A percentile compares a stretch with the other conserved stretches of the same genome.
phyloP scores from a whole-genome alignment of 2,329 filamentous ascomycete species.

The Claviceps sp. region DNA sequence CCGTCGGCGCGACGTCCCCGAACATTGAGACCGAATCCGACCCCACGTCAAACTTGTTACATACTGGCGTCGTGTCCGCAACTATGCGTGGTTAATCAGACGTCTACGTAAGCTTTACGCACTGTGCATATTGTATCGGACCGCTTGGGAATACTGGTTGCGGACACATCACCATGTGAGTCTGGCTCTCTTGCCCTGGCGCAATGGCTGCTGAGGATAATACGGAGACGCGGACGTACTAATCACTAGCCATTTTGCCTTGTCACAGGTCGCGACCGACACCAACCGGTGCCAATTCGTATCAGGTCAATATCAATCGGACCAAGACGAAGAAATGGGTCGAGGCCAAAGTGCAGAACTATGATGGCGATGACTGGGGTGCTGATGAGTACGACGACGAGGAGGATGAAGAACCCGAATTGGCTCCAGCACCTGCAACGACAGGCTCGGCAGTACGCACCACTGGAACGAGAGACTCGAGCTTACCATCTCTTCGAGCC shows the following conservation, averaged over 20 bases:
- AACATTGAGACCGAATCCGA: neutral
- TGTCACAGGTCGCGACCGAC: constrained; percentile 17
- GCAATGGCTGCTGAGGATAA: neutral
- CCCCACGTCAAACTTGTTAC: neutral
- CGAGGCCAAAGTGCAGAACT: constrained; percentile 71
- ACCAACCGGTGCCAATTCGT: constrained; percentile 28
- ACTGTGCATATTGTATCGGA: constrained; percentile 13
- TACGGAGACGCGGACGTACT: neutral
- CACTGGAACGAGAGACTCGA: constrained; percentile 1
- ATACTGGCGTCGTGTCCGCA: neutral
- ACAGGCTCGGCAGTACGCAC: neutral
- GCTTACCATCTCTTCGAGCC: constrained; percentile 6
- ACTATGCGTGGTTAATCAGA: constrained; percentile 4
- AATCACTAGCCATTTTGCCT: constrained; percentile 5
- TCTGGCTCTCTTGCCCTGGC: neutral
- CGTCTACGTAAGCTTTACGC: neutral
- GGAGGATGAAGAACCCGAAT: constrained; percentile 40
- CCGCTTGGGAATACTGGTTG: constrained; percentile 16
- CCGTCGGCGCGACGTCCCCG: neutral
- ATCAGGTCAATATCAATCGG: constrained; percentile 77
- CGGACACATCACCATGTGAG: constrained; percentile 16
- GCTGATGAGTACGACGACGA: constrained; percentile 63
- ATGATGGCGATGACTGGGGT: constrained; percentile 92
- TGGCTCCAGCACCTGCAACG: constrained; percentile 9
- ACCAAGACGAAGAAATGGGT: constrained; percentile 92